These are phyloP conservation scores for Pyricularia pennisetigena DNA, from an alignment of 2,329 filamentous ascomycete genomes.

Conservation along the genomic window DNA sequence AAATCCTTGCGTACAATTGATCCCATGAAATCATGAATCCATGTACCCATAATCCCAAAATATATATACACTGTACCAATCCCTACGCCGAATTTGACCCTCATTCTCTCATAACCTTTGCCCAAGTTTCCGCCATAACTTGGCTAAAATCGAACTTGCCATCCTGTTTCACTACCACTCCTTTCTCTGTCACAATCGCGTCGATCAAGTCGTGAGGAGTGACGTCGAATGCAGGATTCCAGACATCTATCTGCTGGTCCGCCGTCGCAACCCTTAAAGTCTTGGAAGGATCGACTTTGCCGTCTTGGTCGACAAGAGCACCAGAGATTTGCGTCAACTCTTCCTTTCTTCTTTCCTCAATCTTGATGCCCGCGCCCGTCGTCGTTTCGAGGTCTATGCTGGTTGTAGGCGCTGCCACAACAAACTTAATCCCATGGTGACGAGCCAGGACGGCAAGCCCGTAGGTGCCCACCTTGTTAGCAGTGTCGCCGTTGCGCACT, in stretches of 20 bases:
- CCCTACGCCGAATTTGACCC: too few species aligned
- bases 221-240: constrained; percentile 97
- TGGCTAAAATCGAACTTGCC: constrained; percentile 55
- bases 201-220: constrained; percentile 86
- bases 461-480: constrained; percentile 98
- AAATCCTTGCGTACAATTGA: neutral
- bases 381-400: constrained; percentile 81
- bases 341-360: constrained; percentile 73
- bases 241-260: constrained; percentile 68
- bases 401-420: constrained; percentile 89
- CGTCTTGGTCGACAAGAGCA: constrained; percentile 55
- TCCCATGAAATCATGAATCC: neutral
- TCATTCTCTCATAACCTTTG: constrained; percentile 17
- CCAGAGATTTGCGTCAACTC: constrained; percentile 84
- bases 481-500: constrained; percentile 92
- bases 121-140: constrained; percentile 48
- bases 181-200: constrained; percentile 86
- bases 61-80: too few species aligned
- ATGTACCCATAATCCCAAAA: too few species aligned
- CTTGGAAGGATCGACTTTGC: constrained; percentile 49
- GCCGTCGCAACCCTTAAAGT: constrained; percentile 73
- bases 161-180: constrained; percentile 66
- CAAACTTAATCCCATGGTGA: constrained; percentile 83
- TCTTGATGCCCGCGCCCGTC: constrained; percentile 71
- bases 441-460: constrained; percentile 81